Base-by-base conservation (phyloP, 352 stramenopile species). In the Ophiocytium majus region DNA sequence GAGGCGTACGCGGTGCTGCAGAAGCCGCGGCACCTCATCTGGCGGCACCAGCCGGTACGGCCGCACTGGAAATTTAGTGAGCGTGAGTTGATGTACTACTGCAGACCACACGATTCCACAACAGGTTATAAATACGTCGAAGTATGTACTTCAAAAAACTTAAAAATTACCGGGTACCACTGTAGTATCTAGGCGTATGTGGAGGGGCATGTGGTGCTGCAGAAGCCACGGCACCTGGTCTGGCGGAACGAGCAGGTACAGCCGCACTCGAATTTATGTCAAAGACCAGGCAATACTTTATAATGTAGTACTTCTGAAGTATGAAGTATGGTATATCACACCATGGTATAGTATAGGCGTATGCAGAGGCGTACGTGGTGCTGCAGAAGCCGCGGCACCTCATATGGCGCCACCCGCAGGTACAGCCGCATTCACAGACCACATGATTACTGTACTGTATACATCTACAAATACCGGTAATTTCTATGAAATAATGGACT, bases 361-460 rank as follows among this genome's bases (percentile, higher is more conserved):
- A 57, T 5, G 43, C 43, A 14, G 5, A 14, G 43, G 14, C 14
- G 5, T 5, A 81, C 32, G 31, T 31, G 37, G 71, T 79, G 10
- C 36, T 81, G 36, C 75, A 81, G 75, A 81, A 81, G 32, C 75
- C 75, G 31, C 37, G 75, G 5, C 32, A 81, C 36, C 32, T 81
- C n/a, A 36, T 57, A 0, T 81, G 75, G 75, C 31, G 31, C 37
- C 75, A 36, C 5, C 5, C 35, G n/a, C n/a, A n/a, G n/a, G n/a
- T n/a, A n/a, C n/a, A n/a, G n/a, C n/a, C n/a, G n/a, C n/a, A n/a
- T n/a, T n/a, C n/a, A n/a, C n/a, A n/a, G 31, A 79, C n/a, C n/a
- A 57, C 43, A 14, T 57, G 43, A 57, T 14, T 57, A 57, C 43
- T 57, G 14, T 57, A 57, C n/a, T n/a, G n/a, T 57, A 57, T 57